Percentiles rank a stretch among this genome's conserved stretches.
These are phyloP conservation scores for Phytophthora crassamura DNA, from an alignment of 352 stramenopile genomes.

Conservation along the genomic window DNA sequence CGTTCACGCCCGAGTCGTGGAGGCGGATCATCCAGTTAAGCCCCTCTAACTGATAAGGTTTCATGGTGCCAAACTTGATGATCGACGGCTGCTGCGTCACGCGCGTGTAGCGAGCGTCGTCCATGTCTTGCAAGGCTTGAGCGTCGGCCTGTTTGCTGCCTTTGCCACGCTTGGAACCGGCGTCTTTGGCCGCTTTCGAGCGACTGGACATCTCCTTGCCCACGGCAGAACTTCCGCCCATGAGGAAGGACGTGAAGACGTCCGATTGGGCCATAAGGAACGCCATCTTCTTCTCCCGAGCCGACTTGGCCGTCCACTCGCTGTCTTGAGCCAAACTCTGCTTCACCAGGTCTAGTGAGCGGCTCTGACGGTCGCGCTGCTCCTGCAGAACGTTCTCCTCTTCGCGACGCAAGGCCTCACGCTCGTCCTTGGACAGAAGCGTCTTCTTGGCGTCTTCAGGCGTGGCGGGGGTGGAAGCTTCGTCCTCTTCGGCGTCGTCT, in stretches of 20 bases:
- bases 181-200: slow-evolving; percentile 46
- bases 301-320: slow-evolving; percentile 54
- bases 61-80: slow-evolving; percentile 91
- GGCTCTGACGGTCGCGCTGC: slow-evolving; percentile 81
- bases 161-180: slow-evolving; percentile 66
- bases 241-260: slow-evolving; percentile 89
- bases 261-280: slow-evolving; percentile 92
- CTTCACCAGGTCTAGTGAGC: slow-evolving; percentile 76
- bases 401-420: slow-evolving; percentile 62
- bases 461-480: slow-evolving; percentile 10
- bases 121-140: slow-evolving; percentile 76
- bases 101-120: slow-evolving; percentile 82
- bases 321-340: slow-evolving; percentile 63
- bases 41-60: slow-evolving; percentile 88
- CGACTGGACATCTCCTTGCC: slow-evolving; percentile 78
- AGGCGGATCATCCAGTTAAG: slow-evolving; percentile 95
- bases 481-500: slow-evolving; percentile 32
- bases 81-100: slow-evolving; percentile 82
- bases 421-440: slow-evolving; percentile 66
- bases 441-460: slow-evolving; percentile 43
- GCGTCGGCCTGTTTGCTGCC: slow-evolving; percentile 74
- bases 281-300: slow-evolving; percentile 78
- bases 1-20: slow-evolving; percentile 90
- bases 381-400: slow-evolving; percentile 74
- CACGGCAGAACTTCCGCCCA: slow-evolving; percentile 79